A percentile compares a stretch with the other conserved stretches of the same genome.
Conservation (phyloP, 257 asterid genomes). For the Apocynum venetum region DNA sequence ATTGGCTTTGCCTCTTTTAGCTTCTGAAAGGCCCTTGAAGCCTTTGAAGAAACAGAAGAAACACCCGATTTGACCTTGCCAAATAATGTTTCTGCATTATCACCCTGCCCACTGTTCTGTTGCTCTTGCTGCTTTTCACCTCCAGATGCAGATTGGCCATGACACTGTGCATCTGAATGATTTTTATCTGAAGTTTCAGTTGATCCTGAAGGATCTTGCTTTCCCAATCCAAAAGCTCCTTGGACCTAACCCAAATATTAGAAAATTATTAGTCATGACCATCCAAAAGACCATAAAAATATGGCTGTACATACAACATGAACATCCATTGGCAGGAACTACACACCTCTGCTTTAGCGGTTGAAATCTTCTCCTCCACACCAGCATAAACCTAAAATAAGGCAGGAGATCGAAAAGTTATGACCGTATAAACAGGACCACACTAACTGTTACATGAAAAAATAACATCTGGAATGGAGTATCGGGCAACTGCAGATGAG, state of each 20-base stretch:
- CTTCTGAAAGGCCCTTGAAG: slow-evolving; percentile 61
- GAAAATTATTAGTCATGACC: slow-evolving; percentile 9
- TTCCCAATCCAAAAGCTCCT: slow-evolving; percentile 64
- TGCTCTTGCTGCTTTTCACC: slow-evolving; percentile 57
- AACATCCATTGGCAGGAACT: slow-evolving; percentile 15
- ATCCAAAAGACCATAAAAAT: background rate
- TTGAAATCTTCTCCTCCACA: slow-evolving; percentile 70
- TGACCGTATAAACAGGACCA: background rate
- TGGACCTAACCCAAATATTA: slow-evolving; percentile 51
- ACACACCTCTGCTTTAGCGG: slow-evolving; percentile 88
- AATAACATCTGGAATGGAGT: background rate
- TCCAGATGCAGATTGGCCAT: slow-evolving; percentile 39
- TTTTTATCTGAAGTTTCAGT: slow-evolving; percentile 33
- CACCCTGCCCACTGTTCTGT: slow-evolving; percentile 50
- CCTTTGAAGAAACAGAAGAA: slow-evolving; percentile 53
- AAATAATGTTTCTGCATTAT: slow-evolving; percentile 51
- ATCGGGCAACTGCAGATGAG: background rate
- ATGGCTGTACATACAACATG: background rate
- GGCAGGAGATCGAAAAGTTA: background rate
- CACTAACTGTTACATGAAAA: background rate
- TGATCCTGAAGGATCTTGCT: slow-evolving; percentile 51
- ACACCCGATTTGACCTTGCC: slow-evolving; percentile 60
- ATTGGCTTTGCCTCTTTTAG: slow-evolving; percentile 77
- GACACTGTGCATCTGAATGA: slow-evolving; percentile 29
- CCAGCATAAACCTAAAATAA: slow-evolving; percentile 58